Evolutionary conservation across 768 basidiomycete genomes (phyloP), one percentile per base, ranked within the genome.

Genomic region (Pholiota conissans): DNA sequence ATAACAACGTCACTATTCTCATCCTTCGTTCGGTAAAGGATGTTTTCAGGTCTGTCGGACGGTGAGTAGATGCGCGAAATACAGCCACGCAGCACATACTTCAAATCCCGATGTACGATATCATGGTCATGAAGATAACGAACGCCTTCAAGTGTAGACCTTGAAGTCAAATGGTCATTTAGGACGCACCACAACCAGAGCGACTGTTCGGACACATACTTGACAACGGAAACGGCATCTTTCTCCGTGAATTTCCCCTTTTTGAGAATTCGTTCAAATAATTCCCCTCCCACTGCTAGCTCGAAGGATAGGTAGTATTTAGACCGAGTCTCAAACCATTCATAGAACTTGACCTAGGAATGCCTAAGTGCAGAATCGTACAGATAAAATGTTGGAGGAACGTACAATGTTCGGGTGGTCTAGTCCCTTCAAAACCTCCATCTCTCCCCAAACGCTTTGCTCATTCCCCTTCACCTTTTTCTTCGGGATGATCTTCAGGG

Each of bases 291-390:
- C 0, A 85, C 81, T 0, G 95, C 96, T 8, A 98, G 88, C 71
- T 98, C 93, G 66, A 97, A 97, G 0, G 90, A 83, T n/a, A 98
- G 84, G 68, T 95, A 98, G 71, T 93, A 98, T 74, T 97, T 98
- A 14, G 87, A 82, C 61, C 94, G 79, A 8, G 91, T 93, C 68
- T 98, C 97, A 69, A 98, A 98, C 86, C 90, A 93, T 70, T 97
- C 95, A 71, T 89, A 95, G 67, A 97, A 94, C 69, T 95, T 96
- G 56, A 97, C 93, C 93, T 94, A 66, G 22, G 29, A 32, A 5
- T 5, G 16, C 4, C 0, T 49, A 11, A 30, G 22, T 35, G 16
- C 14, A 11, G 22, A 28, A 16, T 16, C 20, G 20, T 22, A 28
- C 49, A 37, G 22, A 18, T 5, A 18, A 45, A 22, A 45, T 28